These are phyloP conservation scores for Psidium friedrichsthalianum DNA, from an alignment of 345 rosid genomes.

Conservation along the genomic window DNA sequence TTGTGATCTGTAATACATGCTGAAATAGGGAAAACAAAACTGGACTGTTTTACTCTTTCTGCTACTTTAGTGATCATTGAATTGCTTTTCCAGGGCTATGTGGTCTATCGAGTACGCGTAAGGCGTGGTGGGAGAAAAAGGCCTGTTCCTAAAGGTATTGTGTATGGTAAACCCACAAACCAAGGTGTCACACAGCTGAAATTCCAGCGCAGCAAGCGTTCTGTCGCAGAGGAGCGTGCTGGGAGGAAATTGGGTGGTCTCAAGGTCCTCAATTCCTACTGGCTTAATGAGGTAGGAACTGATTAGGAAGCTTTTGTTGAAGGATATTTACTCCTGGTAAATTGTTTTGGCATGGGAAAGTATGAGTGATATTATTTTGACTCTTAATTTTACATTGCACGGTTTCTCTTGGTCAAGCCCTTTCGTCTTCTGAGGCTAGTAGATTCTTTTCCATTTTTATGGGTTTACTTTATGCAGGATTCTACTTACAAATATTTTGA, in stretches of 20 bases:
- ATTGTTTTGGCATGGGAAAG: not conserved
- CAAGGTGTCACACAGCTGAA: slow-evolving; percentile 34
- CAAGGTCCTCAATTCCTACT: slow-evolving; percentile 26
- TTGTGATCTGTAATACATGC: not conserved
- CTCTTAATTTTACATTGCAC: not conserved
- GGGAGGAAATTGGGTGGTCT: slow-evolving; percentile 29
- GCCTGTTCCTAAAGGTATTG: slow-evolving; percentile 34
- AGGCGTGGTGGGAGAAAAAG: slow-evolving; percentile 32
- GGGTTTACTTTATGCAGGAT: slow-evolving; percentile 10
- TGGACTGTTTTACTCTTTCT: not conserved
- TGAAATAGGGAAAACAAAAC: not conserved
- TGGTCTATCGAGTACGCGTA: slow-evolving; percentile 23
- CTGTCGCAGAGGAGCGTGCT: slow-evolving; percentile 32
- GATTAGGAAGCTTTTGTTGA: not conserved
- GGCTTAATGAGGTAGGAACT: slow-evolving; percentile 24
- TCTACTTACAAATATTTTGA: slow-evolving; percentile 31
- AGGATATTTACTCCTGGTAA: not conserved
- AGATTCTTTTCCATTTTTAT: not conserved
- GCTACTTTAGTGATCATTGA: not conserved
- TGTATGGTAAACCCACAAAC: slow-evolving; percentile 29
- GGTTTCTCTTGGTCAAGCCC: not conserved
- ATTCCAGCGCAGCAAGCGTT: slow-evolving; percentile 31
- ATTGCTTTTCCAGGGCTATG: slow-evolving; percentile 16
- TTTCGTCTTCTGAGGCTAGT: not conserved
- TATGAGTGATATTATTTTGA: not conserved